Base-by-base conservation (phyloP, 352 stramenopile species). In the Globisporangium nunn region DNA sequence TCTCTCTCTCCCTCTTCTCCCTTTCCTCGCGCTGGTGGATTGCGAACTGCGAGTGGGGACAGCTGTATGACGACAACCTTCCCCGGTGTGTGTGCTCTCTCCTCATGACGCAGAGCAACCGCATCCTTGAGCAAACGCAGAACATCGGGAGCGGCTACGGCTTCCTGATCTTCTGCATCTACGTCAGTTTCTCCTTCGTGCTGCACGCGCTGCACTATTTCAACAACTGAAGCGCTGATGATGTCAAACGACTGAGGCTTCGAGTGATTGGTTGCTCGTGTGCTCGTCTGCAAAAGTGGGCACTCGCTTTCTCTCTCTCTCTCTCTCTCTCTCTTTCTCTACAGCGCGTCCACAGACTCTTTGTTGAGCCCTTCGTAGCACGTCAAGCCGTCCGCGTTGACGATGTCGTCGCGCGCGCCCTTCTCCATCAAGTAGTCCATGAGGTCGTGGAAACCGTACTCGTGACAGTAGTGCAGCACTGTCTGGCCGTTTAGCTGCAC, bases 341-440 rank as follows among this genome's bases (percentile, higher is more conserved):
- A 91, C 39, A 92, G 72, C 0, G 79, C 67, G 47, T 92, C 85
- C 2, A 97, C 72, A 3, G 87, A 75, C 59, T 95, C 85, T 50
- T 92, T 83, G 37, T 63, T 93, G 29, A 98, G 63, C 5, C 93
- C 93, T 73, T 98, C 93, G 62, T 98, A 98, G 54, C 91, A 98
- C 2, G 92, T 98, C 35, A 98, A 78, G 4, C 94, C 93, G 60
- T 98, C 91, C 8, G 88, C 73, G 54, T 98, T 98, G 35, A 88
- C 48, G 17, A 98, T 61, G 57, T 88, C 90, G 62, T 97, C 91
- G 35, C 91, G 79, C 2, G 93, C 92, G 3, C 95, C 95, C 64
- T 98, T 98, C n/a, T 88, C 78, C 57, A 98, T 89, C 45, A 98
- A 58, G 62, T 98, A 98, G 51, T 97, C 81, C 63, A 91, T 93